Percentiles rank a stretch among this genome's conserved stretches.
Evolutionary conservation across 2,329 filamentous ascomycete species (phyloP).

Genomic region (Xylariaceae sp.): DNA sequence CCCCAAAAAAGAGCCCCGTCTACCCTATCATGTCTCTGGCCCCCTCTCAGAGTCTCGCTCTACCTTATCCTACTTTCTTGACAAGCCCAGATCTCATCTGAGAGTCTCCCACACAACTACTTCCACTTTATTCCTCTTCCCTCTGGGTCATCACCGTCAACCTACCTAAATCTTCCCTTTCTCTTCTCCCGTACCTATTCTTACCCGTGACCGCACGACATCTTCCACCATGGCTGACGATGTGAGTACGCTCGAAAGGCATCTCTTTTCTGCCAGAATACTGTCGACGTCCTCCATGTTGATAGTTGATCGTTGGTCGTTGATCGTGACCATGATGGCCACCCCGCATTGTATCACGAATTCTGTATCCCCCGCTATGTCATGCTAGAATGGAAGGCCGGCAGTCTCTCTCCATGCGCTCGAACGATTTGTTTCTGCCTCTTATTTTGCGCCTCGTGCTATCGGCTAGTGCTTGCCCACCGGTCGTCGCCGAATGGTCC

Average conservation of each 20-base stretch:
- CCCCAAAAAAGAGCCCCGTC: constrained; percentile 16
- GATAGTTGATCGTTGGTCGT: too few species aligned
- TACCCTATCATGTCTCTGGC: constrained; percentile 7
- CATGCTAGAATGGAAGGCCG: not conserved
- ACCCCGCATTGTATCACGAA: constrained; percentile 23
- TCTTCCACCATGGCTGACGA: constrained; percentile 54
- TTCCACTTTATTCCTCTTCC: constrained; percentile 18
- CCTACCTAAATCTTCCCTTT: constrained; percentile 24
- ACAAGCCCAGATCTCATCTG: constrained; percentile 6
- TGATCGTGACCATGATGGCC: not conserved
- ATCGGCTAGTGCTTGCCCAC: not conserved
- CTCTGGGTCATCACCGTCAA: constrained; percentile 23
- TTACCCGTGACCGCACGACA: constrained; percentile 27
- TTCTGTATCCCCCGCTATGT: constrained; percentile 13
- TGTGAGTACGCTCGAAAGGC: constrained; percentile 38
- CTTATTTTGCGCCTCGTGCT: not conserved
- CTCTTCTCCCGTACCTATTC: not conserved
- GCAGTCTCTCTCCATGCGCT: not conserved
- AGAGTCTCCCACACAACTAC: constrained; percentile 14
- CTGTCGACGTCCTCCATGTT: not conserved
- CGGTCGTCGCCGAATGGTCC: not conserved
- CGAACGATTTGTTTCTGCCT: not conserved
- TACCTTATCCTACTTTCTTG: constrained; percentile 4
- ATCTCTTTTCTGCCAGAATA: not conserved
- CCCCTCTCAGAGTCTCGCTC: constrained; percentile 14